Evolutionary conservation across 2,329 filamentous ascomycete species (phyloP).

Genomic region (Phialemoniopsis sp.): DNA sequence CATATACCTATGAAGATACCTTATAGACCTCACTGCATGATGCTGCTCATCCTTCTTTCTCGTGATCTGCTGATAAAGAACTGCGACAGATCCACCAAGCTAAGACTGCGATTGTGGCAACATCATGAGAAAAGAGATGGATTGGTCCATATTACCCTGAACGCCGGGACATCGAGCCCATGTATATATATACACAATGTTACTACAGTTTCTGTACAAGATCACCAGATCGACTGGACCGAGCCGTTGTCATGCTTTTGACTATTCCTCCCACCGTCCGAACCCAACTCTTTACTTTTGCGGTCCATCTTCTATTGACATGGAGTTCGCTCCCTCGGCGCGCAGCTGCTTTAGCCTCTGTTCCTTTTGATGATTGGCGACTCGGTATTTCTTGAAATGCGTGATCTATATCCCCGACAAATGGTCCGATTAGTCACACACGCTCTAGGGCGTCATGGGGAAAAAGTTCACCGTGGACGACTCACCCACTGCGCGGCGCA

Average conservation of each 20-base stretch:
- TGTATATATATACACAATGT: too few species aligned
- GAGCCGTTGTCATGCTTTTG: too few species aligned
- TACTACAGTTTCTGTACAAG: too few species aligned
- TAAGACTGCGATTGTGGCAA: too few species aligned
- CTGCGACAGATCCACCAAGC: too few species aligned
- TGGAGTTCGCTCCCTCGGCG: conserved; percentile 64
- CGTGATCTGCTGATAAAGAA: too few species aligned
- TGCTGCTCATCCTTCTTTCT: background rate
- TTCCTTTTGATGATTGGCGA: conserved; percentile 86
- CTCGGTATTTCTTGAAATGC: conserved; percentile 96
- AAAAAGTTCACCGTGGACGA: conserved; percentile 14
- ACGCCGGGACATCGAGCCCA: too few species aligned
- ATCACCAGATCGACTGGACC: too few species aligned
- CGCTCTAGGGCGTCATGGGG: background rate
- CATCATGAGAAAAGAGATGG: too few species aligned
- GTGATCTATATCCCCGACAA: conserved; percentile 59
- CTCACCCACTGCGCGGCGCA: conserved; percentile 89
- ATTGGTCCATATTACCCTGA: too few species aligned
- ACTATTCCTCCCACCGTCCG: too few species aligned
- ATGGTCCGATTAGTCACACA: background rate
- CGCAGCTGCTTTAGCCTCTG: conserved; percentile 72
- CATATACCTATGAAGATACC: conserved; percentile 14
- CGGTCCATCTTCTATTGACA: conserved; percentile 21
- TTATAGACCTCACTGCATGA: conserved; percentile 14
- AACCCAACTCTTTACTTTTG: too few species aligned